Conservation (phyloP, 2,329 filamentous ascomycete genomes). For the Fusarium transvaalense region DNA sequence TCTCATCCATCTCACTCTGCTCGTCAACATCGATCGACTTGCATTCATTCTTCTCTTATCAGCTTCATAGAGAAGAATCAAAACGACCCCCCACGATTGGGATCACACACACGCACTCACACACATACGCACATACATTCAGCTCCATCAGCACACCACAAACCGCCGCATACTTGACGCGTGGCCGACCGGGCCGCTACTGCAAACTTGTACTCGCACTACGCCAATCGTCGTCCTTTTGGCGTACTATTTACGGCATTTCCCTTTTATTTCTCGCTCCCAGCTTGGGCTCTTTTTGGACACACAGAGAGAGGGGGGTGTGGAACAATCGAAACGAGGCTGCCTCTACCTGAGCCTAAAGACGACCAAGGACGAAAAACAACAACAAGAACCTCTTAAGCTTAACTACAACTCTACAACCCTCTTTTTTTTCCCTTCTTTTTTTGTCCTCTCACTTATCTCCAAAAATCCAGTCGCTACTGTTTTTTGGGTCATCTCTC, state of each 20-base stretch:
- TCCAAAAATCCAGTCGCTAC: constrained; percentile 28
- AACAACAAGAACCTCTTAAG: background rate
- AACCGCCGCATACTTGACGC: constrained; percentile 4
- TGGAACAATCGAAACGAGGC: constrained; percentile 17
- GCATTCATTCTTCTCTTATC: constrained; percentile 16
- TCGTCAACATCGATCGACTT: constrained; percentile 5
- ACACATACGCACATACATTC: constrained; percentile 8
- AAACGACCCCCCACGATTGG: constrained; percentile 30
- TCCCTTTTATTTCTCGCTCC: constrained; percentile 3
- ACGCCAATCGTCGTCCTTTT: constrained; percentile 15
- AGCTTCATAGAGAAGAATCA: constrained; percentile 1
- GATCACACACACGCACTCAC: constrained; percentile 16
- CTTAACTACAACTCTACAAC: constrained; percentile 28
- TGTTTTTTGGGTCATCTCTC: constrained; percentile 9
- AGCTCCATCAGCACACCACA: constrained; percentile 12
- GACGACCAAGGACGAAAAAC: constrained; percentile 10
- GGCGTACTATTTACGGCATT: constrained; percentile 23
- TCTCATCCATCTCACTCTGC: background rate
- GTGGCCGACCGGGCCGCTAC: constrained; percentile 9
- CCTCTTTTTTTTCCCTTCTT: constrained; percentile 3
- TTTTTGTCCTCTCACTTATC: no score
- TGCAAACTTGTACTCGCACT: constrained; percentile 10
- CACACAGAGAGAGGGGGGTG: background rate
- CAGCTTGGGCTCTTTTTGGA: constrained; percentile 19
- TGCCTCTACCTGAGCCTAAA: constrained; percentile 9